Conservation (phyloP, 805 yeast species). For the Kodamaea jinghongensis region DNA sequence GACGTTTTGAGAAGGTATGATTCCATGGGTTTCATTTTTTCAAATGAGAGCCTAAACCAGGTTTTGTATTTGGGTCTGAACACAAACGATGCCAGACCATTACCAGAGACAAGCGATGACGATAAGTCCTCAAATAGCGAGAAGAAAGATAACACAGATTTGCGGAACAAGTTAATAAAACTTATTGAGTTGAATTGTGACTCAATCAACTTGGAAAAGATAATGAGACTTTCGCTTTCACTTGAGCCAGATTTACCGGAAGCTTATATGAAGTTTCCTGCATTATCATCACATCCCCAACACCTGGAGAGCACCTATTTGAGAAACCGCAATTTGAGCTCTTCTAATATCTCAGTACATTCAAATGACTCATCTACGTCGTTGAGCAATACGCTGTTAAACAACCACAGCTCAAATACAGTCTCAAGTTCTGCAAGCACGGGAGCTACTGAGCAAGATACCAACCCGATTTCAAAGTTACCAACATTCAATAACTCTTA, state of each 20-base stretch:
- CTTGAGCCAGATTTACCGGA: conserved; percentile 60
- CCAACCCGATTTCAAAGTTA: conserved; percentile 20
- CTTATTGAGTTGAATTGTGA: conserved; percentile 43
- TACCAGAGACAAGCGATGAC: conserved; percentile 15
- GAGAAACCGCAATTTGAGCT: conserved; percentile 11
- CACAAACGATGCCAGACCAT: conserved; percentile 25
- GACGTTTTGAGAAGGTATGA: conserved; percentile 40
- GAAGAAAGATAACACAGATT: conserved; percentile 12
- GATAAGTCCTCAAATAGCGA: conserved; percentile 6
- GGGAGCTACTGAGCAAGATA: conserved; percentile 9
- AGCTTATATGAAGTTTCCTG: conserved; percentile 24
- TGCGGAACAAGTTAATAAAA: conserved; percentile 42
- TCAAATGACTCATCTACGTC: conserved; percentile 24
- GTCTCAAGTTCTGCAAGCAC: background rate
- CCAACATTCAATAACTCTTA: conserved; percentile 37
- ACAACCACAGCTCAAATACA: background rate
- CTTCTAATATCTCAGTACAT: conserved; percentile 24
- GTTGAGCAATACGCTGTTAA: conserved; percentile 1
- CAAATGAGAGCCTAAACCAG: conserved; percentile 43
- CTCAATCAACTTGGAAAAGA: conserved; percentile 47
- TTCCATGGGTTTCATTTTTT: conserved; percentile 41
- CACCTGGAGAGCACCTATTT: conserved; percentile 7
- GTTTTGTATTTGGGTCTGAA: conserved; percentile 41
- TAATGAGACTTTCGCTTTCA: conserved; percentile 62
- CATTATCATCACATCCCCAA: conserved; percentile 1